phyloP scores from a whole-genome alignment of 1,284 basidiomycete genomes.

The Lentinula novae-zelandiae region DNA sequence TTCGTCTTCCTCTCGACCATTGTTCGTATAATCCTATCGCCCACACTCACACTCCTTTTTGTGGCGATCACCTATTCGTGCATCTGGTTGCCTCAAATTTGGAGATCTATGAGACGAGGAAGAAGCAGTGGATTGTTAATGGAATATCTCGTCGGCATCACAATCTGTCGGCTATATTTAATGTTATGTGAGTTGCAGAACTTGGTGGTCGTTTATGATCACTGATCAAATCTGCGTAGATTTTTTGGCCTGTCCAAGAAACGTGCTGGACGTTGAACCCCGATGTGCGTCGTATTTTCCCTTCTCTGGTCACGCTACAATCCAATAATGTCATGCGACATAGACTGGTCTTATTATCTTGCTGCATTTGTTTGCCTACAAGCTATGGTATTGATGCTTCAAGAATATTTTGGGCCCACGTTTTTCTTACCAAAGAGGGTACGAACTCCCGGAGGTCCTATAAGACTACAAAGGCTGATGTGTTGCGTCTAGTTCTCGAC shows the following conservation, averaged over 20 bases:
- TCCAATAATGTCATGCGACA: not conserved
- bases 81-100: constrained; percentile 84
- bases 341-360: constrained; percentile 68
- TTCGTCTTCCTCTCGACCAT: constrained; percentile 67
- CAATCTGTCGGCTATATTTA: constrained; percentile 65
- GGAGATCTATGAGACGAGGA: constrained; percentile 70
- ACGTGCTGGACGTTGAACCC: constrained; percentile 78
- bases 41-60: constrained; percentile 67
- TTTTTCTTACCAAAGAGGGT: constrained; percentile 77
- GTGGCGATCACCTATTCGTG: constrained; percentile 71
- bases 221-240: constrained; percentile 40
- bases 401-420: constrained; percentile 74
- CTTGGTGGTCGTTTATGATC: not conserved
- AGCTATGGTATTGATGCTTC: constrained; percentile 62
- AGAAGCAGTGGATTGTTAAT: constrained; percentile 64
- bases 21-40: constrained; percentile 70
- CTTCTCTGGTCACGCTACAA: not conserved
- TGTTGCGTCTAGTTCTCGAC: constrained; percentile 47
- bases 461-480: not conserved
- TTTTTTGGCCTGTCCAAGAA: constrained; percentile 78
- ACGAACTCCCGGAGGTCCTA: constrained; percentile 23
- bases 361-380: constrained; percentile 64
- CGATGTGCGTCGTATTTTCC: constrained; percentile 41
- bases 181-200: constrained; percentile 62
- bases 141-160: constrained; percentile 79